These are phyloP conservation scores for Zelonia costaricensis DNA, from an alignment of 208 protist genomes.

Conservation along the genomic window DNA sequence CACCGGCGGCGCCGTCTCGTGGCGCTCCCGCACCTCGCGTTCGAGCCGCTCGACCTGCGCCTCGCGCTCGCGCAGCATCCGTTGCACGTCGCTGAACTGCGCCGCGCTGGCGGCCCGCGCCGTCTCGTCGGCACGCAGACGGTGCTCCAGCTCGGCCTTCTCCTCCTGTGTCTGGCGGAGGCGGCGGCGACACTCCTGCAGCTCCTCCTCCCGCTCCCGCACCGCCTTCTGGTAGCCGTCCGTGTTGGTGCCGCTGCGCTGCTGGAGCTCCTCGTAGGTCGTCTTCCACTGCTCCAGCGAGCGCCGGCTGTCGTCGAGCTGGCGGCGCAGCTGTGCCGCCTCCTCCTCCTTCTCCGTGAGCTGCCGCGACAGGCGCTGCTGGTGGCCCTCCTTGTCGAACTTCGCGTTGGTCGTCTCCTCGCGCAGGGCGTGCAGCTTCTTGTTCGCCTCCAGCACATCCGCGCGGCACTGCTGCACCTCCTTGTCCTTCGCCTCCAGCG, in stretches of 20 bases:
- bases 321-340: slow-evolving; percentile 41
- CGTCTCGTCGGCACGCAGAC: slow-evolving; percentile 38
- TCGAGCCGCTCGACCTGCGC: slow-evolving; percentile 44
- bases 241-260: slow-evolving; percentile 27
- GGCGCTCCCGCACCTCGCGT: slow-evolving; percentile 44
- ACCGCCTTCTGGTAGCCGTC: slow-evolving; percentile 42
- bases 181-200: slow-evolving; percentile 27
- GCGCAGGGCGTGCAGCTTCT: slow-evolving; percentile 37
- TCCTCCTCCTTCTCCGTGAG: slow-evolving; percentile 53
- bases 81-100: slow-evolving; percentile 36
- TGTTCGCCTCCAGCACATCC: slow-evolving; percentile 44
- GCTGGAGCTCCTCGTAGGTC: slow-evolving; percentile 51
- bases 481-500: slow-evolving; percentile 42
- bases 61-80: slow-evolving; percentile 40
- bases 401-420: slow-evolving; percentile 40
- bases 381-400: slow-evolving; percentile 38
- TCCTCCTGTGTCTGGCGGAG: slow-evolving; percentile 41
- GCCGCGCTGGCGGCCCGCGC: slow-evolving; percentile 23
- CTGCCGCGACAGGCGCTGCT: slow-evolving; percentile 35
- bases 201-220: slow-evolving; percentile 56
- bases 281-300: slow-evolving; percentile 53
- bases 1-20: slow-evolving; percentile 6
- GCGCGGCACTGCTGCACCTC: slow-evolving; percentile 49
- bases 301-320: slow-evolving; percentile 44
- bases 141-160: slow-evolving; percentile 37